Evolutionary conservation across 495 filamentous ascomycete genomes (phyloP).

Genomic region (Penicillium angulare): DNA sequence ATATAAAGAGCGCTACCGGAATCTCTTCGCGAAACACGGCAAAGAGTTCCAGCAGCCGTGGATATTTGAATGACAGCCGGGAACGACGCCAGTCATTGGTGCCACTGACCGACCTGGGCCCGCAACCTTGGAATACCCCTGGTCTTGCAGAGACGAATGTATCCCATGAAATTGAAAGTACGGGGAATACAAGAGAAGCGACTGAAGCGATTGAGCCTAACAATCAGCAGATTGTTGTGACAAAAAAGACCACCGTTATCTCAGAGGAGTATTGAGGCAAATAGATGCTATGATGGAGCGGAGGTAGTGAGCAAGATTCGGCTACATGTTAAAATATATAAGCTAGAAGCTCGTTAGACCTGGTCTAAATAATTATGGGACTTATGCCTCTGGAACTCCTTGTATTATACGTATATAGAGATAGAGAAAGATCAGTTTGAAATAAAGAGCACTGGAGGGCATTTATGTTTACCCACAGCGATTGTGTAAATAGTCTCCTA

Average conservation of each 20-base stretch:
- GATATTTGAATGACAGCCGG: not conserved
- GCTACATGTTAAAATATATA: no score
- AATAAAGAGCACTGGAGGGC: no score
- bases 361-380: no score
- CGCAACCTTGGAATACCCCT: conserved; percentile 1
- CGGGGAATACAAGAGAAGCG: not conserved
- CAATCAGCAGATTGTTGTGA: conserved; percentile 9
- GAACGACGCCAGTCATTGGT: conserved; percentile 11
- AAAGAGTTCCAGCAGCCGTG: not conserved
- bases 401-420: no score
- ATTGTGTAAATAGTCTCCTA: no score
- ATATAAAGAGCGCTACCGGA: conserved; percentile 10
- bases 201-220: no score
- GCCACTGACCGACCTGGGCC: conserved; percentile 2
- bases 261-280: not conserved
- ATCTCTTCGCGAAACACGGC: conserved; percentile 3
- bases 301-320: no score
- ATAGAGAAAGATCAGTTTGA: no score
- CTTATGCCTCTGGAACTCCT: no score
- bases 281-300: not conserved
- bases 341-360: no score
- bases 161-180: not conserved
- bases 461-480: no score
- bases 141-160: not conserved
- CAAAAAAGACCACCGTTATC: conserved; percentile 2